phyloP scores from a whole-genome alignment of 352 stramenopile genomes.

The Globisporangium megalacanthum region DNA sequence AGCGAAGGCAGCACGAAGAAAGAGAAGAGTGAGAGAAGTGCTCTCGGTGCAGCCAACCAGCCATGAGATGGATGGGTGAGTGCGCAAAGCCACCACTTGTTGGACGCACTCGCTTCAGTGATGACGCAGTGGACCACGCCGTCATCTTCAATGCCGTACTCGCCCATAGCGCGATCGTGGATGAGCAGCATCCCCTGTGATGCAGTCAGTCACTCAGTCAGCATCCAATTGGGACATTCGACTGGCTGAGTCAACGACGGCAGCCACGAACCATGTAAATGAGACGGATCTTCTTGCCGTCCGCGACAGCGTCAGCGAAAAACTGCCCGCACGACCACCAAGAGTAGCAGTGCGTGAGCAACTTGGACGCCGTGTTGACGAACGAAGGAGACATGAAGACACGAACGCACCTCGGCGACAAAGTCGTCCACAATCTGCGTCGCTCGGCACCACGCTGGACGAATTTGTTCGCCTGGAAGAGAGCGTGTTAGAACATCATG shows the following conservation, averaged over 20 bases:
- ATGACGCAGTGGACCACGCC: conserved; percentile 74
- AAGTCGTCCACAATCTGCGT: conserved; percentile 67
- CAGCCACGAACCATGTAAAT: conserved; percentile 62
- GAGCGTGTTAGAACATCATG: not conserved
- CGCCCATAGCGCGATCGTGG: conserved; percentile 53
- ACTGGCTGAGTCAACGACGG: not conserved
- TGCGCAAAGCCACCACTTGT: not conserved
- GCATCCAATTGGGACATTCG: not conserved
- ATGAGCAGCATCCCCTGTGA: conserved; percentile 65
- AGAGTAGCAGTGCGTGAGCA: not conserved
- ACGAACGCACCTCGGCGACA: conserved; percentile 27
- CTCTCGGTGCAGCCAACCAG: conserved; percentile 3
- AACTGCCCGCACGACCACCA: conserved; percentile 27
- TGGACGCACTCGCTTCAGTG: conserved; percentile 55
- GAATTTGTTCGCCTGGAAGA: conserved; percentile 37
- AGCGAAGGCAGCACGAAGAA: conserved; percentile 1
- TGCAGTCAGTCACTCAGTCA: not conserved
- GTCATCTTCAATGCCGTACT: conserved; percentile 72
- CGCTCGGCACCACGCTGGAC: conserved; percentile 52
- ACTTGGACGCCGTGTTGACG: no score
- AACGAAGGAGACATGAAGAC: not conserved
- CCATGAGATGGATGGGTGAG: not conserved
- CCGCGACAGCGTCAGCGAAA: conserved; percentile 44
- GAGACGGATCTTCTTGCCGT: conserved; percentile 57
- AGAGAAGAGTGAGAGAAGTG: conserved; percentile 4